Conservation (phyloP, 2,329 filamentous ascomycete species). For the Sarocladium brachiariae region DNA sequence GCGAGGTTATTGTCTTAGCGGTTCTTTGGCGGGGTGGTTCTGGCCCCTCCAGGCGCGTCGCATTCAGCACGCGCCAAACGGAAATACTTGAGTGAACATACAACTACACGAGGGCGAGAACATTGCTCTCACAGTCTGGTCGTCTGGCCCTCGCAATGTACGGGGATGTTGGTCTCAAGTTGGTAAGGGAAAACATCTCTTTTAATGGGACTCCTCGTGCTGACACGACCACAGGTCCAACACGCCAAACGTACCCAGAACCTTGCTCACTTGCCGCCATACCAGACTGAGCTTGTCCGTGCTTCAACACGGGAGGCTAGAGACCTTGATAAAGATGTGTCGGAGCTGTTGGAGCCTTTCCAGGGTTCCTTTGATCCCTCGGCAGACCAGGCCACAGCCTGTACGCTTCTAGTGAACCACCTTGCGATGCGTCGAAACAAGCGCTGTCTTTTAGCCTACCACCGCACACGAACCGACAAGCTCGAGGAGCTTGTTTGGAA, state of each 20-base stretch:
- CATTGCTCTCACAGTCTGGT: neutral
- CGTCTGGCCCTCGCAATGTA: conserved; percentile 56
- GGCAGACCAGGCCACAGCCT: conserved; percentile 75
- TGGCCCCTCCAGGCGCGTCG: neutral
- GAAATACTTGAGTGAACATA: neutral
- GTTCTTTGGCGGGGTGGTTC: neutral
- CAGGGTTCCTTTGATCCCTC: conserved; percentile 79
- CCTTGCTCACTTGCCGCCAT: conserved; percentile 77
- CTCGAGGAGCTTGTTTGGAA: conserved; percentile 92
- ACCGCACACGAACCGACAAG: conserved; percentile 82
- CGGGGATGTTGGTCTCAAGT: conserved; percentile 78
- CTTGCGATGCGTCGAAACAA: conserved; percentile 95
- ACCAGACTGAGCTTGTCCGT: conserved; percentile 87
- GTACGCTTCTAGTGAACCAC: conserved; percentile 86
- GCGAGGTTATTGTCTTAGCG: neutral
- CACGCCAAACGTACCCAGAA: conserved; percentile 93
- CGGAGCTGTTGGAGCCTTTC: conserved; percentile 72
- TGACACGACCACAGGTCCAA: conserved; percentile 57
- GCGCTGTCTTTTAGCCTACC: conserved; percentile 88
- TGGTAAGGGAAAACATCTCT: conserved; percentile 44
- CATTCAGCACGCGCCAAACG: too few relatives aligned
- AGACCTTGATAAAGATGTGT: conserved; percentile 82
- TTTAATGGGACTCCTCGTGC: neutral
- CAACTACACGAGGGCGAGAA: neutral
- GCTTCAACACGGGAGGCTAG: conserved; percentile 84